Percentiles rank a stretch among this genome's conserved stretches.
Evolutionary conservation across 257 asterid genomes (phyloP).

Genomic region (Handroanthus guayacan): DNA sequence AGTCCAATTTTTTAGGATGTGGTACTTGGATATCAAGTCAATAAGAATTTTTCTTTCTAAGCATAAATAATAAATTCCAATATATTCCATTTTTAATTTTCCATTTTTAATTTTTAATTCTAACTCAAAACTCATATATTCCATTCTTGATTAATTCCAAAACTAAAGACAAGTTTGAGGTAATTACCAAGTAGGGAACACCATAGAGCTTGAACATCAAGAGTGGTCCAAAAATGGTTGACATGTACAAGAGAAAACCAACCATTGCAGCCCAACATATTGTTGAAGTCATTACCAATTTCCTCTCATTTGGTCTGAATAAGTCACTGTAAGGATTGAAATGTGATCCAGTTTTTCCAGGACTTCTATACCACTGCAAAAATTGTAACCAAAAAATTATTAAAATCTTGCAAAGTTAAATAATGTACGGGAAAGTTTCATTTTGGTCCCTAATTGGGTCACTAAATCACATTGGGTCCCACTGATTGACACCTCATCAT

Average conservation of each 20-base stretch:
- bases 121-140: neutral
- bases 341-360: constrained; percentile 94
- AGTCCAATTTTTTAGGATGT: no score
- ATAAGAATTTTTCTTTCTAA: no score
- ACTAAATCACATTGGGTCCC: no score
- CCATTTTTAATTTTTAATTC: no score
- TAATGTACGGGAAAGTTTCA: no score
- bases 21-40: no score
- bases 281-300: constrained; percentile 63
- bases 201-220: constrained; percentile 69
- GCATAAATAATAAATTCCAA: no score
- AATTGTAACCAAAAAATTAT: neutral
- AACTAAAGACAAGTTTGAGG: constrained; percentile 7
- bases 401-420: no score
- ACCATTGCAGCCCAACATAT: constrained; percentile 77
- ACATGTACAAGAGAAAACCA: constrained; percentile 51
- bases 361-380: constrained; percentile 78
- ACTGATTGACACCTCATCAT: no score
- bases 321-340: constrained; percentile 78
- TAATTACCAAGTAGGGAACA: constrained; percentile 72
- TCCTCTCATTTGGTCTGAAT: constrained; percentile 71
- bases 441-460: no score
- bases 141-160: neutral
- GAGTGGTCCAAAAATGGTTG: constrained; percentile 52
- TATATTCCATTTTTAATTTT: no score